phyloP scores from a whole-genome alignment of 31 red algal species.

The Bonnemaisonia californica region DNA sequence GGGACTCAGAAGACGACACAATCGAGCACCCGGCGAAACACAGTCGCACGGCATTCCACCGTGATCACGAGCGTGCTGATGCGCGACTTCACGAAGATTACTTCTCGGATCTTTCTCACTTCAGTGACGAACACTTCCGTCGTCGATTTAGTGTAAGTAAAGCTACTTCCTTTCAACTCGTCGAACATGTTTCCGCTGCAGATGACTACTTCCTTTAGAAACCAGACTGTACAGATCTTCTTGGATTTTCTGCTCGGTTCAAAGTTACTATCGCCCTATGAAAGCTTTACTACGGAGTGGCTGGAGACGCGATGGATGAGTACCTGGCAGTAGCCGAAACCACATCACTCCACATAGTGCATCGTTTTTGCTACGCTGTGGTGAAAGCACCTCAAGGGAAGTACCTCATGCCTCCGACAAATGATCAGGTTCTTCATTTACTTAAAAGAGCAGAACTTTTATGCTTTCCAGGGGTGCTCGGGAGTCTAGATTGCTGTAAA shows the following conservation, averaged over 20 bases:
- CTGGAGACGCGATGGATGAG: constrained; percentile 18
- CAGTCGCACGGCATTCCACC: too few species aligned
- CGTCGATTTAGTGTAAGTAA: too few species aligned
- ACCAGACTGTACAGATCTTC: background rate
- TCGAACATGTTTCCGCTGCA: too few species aligned
- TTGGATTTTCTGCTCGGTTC: background rate
- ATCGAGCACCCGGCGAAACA: too few species aligned
- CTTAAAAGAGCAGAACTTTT: constrained; percentile 1
- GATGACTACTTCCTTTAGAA: constrained; percentile 7
- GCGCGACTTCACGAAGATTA: too few species aligned
- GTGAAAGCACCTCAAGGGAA: background rate
- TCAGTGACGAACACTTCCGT: too few species aligned
- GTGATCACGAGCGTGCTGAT: too few species aligned
- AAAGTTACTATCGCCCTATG: constrained; percentile 17
- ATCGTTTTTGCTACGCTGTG: constrained; percentile 17
- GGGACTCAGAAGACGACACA: too few species aligned
- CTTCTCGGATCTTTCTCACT: too few species aligned
- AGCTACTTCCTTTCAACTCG: too few species aligned
- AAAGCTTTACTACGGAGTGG: constrained; percentile 25
- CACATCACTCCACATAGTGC: background rate
- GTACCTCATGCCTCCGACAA: constrained; percentile 10
- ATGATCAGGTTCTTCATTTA: constrained; percentile 20
- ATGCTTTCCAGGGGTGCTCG: constrained; percentile 18
- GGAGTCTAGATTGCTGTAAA: constrained; percentile 22
- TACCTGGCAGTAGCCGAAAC: constrained; percentile 22